A percentile compares a stretch with the other conserved stretches of the same genome.
Conservation (phyloP, 768 basidiomycete species). For the Lyophyllum shimeji region DNA sequence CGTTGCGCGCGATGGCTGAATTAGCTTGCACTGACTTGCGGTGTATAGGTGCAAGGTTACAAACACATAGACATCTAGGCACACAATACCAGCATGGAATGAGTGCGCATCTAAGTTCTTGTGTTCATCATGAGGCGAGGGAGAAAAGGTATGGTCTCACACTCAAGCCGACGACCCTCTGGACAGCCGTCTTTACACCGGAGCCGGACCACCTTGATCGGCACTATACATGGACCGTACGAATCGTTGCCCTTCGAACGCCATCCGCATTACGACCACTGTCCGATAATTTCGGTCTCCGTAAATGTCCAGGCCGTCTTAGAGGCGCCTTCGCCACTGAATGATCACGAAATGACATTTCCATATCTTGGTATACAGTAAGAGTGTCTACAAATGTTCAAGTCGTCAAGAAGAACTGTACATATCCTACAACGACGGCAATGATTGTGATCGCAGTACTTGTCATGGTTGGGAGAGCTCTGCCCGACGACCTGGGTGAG, state of each 20-base stretch:
- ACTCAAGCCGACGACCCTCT: background rate
- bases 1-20: constrained; percentile 26
- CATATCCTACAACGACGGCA: constrained; percentile 1
- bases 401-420: background rate
- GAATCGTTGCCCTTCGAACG: background rate
- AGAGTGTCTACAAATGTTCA: background rate
- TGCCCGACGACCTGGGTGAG: constrained; percentile 1
- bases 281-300: background rate
- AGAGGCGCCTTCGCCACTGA: background rate
- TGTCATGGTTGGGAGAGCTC: background rate
- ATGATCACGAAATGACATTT: background rate
- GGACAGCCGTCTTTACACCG: background rate
- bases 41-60: constrained; percentile 78
- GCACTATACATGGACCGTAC: background rate
- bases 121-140: background rate
- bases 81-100: background rate
- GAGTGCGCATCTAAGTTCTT: background rate
- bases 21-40: background rate
- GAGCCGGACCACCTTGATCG: background rate
- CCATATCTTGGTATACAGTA: background rate
- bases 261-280: no score
- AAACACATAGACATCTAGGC: constrained; percentile 52
- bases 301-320: background rate
- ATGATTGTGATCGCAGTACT: background rate
- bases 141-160: background rate